A percentile compares a stretch with the other conserved stretches of the same genome.
These are phyloP conservation scores for Kodamaea fungicola DNA, from an alignment of 1,139 yeast genomes.

Conservation along the genomic window DNA sequence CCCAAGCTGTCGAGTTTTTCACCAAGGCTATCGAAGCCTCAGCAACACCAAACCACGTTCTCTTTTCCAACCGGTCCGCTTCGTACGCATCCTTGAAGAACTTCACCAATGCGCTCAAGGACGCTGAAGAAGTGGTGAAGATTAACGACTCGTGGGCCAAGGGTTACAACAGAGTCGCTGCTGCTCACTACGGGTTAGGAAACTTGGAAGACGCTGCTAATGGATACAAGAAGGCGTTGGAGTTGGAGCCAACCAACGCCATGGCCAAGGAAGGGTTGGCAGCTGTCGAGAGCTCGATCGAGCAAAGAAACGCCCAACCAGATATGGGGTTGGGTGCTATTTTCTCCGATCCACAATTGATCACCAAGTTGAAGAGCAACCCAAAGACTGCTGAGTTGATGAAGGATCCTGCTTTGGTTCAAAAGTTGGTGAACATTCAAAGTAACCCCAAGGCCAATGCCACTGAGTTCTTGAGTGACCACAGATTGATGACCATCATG, in stretches of 20 bases:
- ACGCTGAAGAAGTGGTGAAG: constrained; percentile 78
- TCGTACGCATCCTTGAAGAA: constrained; percentile 77
- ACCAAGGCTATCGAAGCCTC: constrained; percentile 88
- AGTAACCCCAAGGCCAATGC: constrained; percentile 73
- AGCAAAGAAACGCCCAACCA: constrained; percentile 45
- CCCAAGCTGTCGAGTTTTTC: constrained; percentile 75
- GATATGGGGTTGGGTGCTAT: constrained; percentile 76
- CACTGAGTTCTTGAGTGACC: constrained; percentile 67
- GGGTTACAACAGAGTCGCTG: constrained; percentile 91
- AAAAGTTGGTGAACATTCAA: constrained; percentile 64
- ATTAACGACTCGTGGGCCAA: constrained; percentile 89
- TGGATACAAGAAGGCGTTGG: constrained; percentile 77
- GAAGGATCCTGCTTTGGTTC: constrained; percentile 83
- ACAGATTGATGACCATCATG: constrained; percentile 84
- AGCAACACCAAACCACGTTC: constrained; percentile 78
- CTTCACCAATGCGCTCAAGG: constrained; percentile 69
- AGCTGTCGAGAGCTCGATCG: constrained; percentile 59
- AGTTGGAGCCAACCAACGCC: constrained; percentile 75
- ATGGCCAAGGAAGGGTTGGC: constrained; percentile 84
- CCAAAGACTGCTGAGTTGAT: constrained; percentile 86
- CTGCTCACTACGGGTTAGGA: constrained; percentile 86
- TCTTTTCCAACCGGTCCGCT: constrained; percentile 93
- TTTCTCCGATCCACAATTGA: constrained; percentile 77
- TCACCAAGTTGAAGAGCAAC: constrained; percentile 70
- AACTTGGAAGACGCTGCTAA: constrained; percentile 66